A percentile compares a stretch with the other conserved stretches of the same genome.
Evolutionary conservation across 805 yeast genomes (phyloP).

Genomic region (Wickerhamomyces hampshirensis): DNA sequence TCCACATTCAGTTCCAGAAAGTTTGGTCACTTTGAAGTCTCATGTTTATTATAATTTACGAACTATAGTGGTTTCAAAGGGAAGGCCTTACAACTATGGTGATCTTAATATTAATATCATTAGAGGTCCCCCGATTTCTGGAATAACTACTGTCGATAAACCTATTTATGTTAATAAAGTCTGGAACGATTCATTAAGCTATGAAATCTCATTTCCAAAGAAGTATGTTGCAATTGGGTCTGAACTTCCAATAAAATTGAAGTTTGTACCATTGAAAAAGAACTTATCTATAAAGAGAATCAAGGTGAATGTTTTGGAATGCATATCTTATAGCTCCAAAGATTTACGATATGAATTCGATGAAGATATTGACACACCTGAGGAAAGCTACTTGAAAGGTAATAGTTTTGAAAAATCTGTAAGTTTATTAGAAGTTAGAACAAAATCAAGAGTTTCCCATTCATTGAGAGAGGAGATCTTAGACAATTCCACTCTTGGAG

Average conservation of each 20-base stretch:
- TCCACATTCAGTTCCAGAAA: constrained; percentile 60
- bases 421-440: constrained; percentile 59
- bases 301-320: constrained; percentile 61
- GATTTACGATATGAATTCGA: constrained; percentile 50
- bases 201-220: constrained; percentile 66
- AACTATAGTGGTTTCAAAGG: constrained; percentile 24
- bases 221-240: constrained; percentile 64
- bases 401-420: constrained; percentile 44
- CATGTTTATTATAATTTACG: constrained; percentile 39
- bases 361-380: constrained; percentile 21
- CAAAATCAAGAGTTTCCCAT: constrained; percentile 39
- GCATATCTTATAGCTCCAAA: constrained; percentile 57
- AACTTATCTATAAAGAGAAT: constrained; percentile 58
- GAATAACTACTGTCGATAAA: constrained; percentile 46
- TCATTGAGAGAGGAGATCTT: constrained; percentile 60
- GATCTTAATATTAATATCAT: constrained; percentile 31
- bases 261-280: constrained; percentile 62
- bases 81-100: constrained; percentile 28
- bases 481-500: constrained; percentile 45
- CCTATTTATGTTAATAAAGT: constrained; percentile 72
- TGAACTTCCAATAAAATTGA: constrained; percentile 55
- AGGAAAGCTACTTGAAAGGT: constrained; percentile 7
- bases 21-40: constrained; percentile 49
- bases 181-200: constrained; percentile 69
- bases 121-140: constrained; percentile 36